phyloP scores from a whole-genome alignment of 148 eudicot genomes.

The Rhododendron kiyosumense region DNA sequence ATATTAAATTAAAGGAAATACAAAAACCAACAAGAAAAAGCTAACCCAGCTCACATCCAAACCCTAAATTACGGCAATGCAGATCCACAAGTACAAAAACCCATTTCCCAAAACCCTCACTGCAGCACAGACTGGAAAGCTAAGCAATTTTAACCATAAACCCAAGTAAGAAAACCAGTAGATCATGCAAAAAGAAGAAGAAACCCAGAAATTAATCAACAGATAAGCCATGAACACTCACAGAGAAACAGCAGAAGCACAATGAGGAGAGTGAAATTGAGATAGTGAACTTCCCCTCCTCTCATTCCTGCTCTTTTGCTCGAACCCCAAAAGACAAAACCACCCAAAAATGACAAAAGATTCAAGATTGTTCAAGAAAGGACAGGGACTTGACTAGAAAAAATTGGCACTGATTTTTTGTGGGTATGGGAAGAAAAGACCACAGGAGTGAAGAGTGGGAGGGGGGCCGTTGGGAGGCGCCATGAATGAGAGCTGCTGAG shows the following conservation, averaged over 20 bases:
- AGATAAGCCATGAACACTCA: slow-evolving; percentile 32
- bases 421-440: neutral
- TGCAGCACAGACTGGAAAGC: slow-evolving; percentile 5
- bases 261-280: slow-evolving; percentile 12
- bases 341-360: neutral
- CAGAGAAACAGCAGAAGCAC: slow-evolving; percentile 34
- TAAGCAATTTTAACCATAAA: slow-evolving; percentile 13
- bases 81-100: slow-evolving; percentile 13
- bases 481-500: slow-evolving; percentile 41
- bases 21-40: neutral
- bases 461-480: slow-evolving; percentile 23
- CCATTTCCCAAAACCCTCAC: slow-evolving; percentile 17
- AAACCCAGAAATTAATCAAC: slow-evolving; percentile 3
- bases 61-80: slow-evolving; percentile 1
- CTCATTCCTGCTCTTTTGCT: slow-evolving; percentile 25
- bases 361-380: slow-evolving; percentile 1
- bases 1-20: neutral
- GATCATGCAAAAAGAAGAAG: slow-evolving; percentile 18
- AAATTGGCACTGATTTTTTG: neutral
- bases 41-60: neutral
- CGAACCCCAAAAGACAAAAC: neutral
- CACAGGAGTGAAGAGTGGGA: neutral
- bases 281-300: slow-evolving; percentile 13
- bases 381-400: neutral
- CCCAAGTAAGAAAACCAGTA: slow-evolving; percentile 17